phyloP scores from a whole-genome alignment of 2,329 filamentous ascomycete genomes.

The Xylariaceae sp. region DNA sequence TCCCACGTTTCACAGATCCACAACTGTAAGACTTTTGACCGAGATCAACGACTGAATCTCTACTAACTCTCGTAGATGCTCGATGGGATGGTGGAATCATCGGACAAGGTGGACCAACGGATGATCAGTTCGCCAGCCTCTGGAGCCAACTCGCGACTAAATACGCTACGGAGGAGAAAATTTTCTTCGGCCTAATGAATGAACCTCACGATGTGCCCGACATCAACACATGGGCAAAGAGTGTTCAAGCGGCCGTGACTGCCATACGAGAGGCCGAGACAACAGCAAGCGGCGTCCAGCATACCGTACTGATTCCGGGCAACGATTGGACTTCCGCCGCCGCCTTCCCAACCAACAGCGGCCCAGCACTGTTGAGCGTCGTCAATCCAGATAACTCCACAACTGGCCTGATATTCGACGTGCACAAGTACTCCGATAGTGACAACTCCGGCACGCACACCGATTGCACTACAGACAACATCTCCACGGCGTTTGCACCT shows the following conservation, averaged over 20 bases:
- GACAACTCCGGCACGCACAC: slow-evolving; percentile 29
- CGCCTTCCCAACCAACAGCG: slow-evolving; percentile 36
- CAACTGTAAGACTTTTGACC: slow-evolving; percentile 19
- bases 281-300: slow-evolving; percentile 5
- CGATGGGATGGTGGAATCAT: slow-evolving; percentile 62
- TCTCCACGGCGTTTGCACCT: slow-evolving; percentile 31
- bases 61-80: slow-evolving; percentile 28
- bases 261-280: slow-evolving; percentile 19
- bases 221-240: slow-evolving; percentile 46
- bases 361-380: slow-evolving; percentile 39
- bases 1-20: slow-evolving; percentile 18
- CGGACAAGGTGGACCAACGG: slow-evolving; percentile 60
- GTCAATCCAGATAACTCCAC: slow-evolving; percentile 43
- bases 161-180: slow-evolving; percentile 42
- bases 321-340: slow-evolving; percentile 42
- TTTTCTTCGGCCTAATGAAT: slow-evolving; percentile 56
- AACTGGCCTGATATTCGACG: slow-evolving; percentile 43
- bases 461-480: slow-evolving; percentile 37
- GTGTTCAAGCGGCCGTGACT: slow-evolving; percentile 40
- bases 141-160: slow-evolving; percentile 56
- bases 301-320: slow-evolving; percentile 51
- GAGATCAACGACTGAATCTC: not conserved
- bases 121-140: slow-evolving; percentile 53
- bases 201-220: slow-evolving; percentile 45
- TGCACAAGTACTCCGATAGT: slow-evolving; percentile 43